phyloP scores from a whole-genome alignment of 768 basidiomycete genomes.

The Porphyrellus cyaneotinctus region DNA sequence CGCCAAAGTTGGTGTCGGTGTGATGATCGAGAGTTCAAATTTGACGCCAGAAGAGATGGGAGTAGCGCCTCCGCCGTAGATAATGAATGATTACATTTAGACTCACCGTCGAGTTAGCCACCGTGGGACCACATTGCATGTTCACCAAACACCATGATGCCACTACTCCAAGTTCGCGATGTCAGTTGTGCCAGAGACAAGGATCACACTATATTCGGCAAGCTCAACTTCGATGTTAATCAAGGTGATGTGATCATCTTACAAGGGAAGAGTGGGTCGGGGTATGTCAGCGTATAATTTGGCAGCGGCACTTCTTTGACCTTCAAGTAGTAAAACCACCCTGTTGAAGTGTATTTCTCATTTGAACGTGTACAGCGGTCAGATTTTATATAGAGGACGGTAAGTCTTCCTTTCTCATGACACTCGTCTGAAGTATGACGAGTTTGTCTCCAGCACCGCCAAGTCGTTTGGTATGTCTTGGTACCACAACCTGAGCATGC shows the following conservation, averaged over 20 bases:
- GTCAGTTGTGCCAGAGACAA: constrained; percentile 47
- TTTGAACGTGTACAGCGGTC: constrained; percentile 65
- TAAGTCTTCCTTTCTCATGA: constrained; percentile 29
- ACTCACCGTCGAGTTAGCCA: constrained; percentile 14
- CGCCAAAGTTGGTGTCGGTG: constrained; percentile 92
- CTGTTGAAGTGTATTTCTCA: constrained; percentile 83
- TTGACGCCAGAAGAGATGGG: constrained; percentile 84
- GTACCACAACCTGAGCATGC: constrained; percentile 1
- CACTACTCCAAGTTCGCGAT: constrained; percentile 50
- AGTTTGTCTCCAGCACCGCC: constrained; percentile 39
- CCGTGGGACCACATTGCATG: constrained; percentile 17
- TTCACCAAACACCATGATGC: constrained; percentile 7
- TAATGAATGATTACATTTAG: constrained; percentile 29
- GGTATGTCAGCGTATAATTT: constrained; percentile 35
- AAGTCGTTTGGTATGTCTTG: constrained; percentile 41
- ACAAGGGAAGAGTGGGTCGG: constrained; percentile 78
- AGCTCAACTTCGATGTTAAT: constrained; percentile 57
- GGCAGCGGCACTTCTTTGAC: constrained; percentile 1
- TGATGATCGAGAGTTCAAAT: constrained; percentile 90
- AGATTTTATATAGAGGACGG: constrained; percentile 65
- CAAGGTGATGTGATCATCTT: constrained; percentile 74
- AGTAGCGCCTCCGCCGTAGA: constrained; percentile 50
- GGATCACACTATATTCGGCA: constrained; percentile 52
- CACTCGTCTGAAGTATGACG: not conserved
- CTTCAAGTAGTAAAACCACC: constrained; percentile 53